These are phyloP conservation scores for Eucalyptus viminalis DNA, from an alignment of 345 rosid species.

Conservation along the genomic window DNA sequence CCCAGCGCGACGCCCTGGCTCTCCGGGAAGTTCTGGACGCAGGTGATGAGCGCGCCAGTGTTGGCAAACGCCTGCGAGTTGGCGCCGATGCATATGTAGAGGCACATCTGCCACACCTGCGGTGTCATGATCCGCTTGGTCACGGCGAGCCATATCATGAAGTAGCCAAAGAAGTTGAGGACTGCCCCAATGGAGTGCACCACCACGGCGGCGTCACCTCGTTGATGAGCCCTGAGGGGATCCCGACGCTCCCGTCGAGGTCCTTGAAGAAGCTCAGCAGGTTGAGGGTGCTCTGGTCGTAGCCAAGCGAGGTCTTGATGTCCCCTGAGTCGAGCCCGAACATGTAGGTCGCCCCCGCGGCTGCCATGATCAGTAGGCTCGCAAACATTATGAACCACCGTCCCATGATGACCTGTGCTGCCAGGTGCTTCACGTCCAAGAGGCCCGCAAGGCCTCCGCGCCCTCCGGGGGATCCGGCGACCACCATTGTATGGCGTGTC, in stretches of 20 bases:
- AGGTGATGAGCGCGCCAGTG: conserved; percentile 40
- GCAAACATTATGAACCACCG: conserved; percentile 53
- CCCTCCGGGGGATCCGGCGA: background rate
- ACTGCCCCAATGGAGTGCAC: conserved; percentile 26
- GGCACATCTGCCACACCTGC: conserved; percentile 50
- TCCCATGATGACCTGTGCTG: conserved; percentile 18
- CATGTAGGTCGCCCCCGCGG: conserved; percentile 54
- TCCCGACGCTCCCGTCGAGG: conserved; percentile 32
- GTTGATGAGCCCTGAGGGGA: conserved; percentile 38
- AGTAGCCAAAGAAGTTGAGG: conserved; percentile 46
- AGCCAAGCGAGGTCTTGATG: conserved; percentile 19
- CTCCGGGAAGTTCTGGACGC: conserved; percentile 52
- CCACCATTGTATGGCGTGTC: background rate
- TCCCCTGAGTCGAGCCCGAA: conserved; percentile 32
- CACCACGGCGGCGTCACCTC: conserved; percentile 54
- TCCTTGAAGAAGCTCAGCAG: conserved; percentile 55
- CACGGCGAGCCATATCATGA: conserved; percentile 63
- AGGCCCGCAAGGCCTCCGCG: background rate
- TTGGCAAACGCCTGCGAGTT: conserved; percentile 52
- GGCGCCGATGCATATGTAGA: conserved; percentile 46
- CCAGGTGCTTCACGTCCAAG: conserved; percentile 4
- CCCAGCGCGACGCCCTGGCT: conserved; percentile 46
- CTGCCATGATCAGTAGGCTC: conserved; percentile 35
- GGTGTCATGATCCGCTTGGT: conserved; percentile 13
- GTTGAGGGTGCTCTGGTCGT: conserved; percentile 50